These are phyloP conservation scores for Geoglossum glabrum DNA, from an alignment of 495 filamentous ascomycete species.

Conservation along the genomic window DNA sequence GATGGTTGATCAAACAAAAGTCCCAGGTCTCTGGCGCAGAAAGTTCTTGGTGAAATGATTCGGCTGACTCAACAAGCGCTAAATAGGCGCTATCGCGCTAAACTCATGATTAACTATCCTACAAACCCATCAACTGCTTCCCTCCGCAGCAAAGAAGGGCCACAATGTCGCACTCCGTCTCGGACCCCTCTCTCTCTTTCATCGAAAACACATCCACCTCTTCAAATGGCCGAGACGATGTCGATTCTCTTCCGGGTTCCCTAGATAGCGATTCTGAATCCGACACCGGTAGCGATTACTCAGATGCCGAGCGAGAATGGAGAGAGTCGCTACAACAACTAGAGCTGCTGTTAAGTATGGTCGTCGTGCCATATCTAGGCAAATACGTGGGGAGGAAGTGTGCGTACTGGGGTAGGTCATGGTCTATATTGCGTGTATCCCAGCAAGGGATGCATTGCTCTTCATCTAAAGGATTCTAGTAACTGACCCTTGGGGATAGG, in stretches of 20 bases:
- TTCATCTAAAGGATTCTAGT: conserved; percentile 3
- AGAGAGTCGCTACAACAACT: conserved; percentile 80
- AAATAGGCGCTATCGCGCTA: background rate
- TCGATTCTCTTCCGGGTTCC: conserved; percentile 56
- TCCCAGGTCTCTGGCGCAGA: background rate
- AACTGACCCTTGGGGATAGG: conserved; percentile 20
- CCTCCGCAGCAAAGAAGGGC: background rate
- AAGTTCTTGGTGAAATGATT: background rate
- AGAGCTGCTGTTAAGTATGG: conserved; percentile 80
- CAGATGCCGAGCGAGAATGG: conserved; percentile 84
- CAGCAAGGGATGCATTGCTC: background rate
- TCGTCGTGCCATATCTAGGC: conserved; percentile 76
- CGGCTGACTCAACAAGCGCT: background rate
- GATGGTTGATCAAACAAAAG: background rate
- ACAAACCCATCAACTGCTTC: background rate
- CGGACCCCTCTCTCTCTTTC: conserved; percentile 16
- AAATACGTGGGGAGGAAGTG: conserved; percentile 86
- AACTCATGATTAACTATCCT: background rate
- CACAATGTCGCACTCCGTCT: conserved; percentile 11
- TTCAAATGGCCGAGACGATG: conserved; percentile 31
- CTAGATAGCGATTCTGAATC: conserved; percentile 23
- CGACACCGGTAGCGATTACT: conserved; percentile 23
- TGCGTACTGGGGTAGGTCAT: conserved; percentile 78
- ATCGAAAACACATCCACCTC: conserved; percentile 1
- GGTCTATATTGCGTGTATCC: background rate